Evolutionary conservation across 106 monocot genomes (phyloP).

Genomic region (Gastrodia elata): DNA sequence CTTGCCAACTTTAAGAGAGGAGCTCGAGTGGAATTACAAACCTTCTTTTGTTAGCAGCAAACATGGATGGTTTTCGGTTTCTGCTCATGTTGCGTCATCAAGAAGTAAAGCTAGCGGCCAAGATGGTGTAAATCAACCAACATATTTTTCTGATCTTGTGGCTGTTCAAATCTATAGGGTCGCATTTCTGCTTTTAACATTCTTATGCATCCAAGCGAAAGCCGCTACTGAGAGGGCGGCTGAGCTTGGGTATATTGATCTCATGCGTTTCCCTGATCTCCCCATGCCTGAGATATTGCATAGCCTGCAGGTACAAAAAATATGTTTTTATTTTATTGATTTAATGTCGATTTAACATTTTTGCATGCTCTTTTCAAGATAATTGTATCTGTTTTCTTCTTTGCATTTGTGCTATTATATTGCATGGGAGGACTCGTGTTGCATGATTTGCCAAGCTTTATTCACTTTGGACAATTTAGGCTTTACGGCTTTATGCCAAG

Average conservation of each 20-base stretch:
- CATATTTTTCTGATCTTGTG: constrained; percentile 46
- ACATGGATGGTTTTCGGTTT: constrained; percentile 60
- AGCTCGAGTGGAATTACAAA: constrained; percentile 29
- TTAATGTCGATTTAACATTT: neutral
- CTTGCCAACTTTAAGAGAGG: constrained; percentile 48
- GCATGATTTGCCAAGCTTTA: neutral
- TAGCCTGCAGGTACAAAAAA: constrained; percentile 65
- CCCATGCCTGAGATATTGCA: constrained; percentile 88
- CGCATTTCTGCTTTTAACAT: constrained; percentile 60
- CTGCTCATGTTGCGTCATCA: constrained; percentile 15
- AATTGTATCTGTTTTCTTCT: neutral
- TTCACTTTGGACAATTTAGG: too few relatives aligned
- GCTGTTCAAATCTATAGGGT: constrained; percentile 73
- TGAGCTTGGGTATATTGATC: constrained; percentile 70
- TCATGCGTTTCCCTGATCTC: constrained; percentile 76
- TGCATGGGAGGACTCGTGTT: neutral
- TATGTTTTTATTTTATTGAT: neutral
- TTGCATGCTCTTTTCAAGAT: neutral
- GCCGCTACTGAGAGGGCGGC: constrained; percentile 59
- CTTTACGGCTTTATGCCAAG: too few relatives aligned
- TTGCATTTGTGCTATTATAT: neutral
- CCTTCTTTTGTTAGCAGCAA: constrained; percentile 39
- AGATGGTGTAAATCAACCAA: constrained; percentile 23
- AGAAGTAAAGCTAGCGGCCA: constrained; percentile 13
- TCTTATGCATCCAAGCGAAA: constrained; percentile 77